phyloP scores from a whole-genome alignment of 768 basidiomycete species.

The Naematelia encephala region DNA sequence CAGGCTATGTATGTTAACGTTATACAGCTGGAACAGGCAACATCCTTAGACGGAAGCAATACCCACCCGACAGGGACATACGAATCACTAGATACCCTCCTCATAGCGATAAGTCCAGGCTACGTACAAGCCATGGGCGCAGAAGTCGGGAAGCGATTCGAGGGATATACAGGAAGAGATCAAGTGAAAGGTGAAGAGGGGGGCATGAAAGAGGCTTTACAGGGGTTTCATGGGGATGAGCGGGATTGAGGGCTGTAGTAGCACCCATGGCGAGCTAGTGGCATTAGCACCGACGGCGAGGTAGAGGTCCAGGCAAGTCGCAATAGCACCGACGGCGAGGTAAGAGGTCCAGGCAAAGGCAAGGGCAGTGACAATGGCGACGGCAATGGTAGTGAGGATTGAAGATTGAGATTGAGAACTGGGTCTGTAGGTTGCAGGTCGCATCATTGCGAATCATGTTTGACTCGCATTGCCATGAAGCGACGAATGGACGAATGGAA shows the following conservation, averaged over 20 bases:
- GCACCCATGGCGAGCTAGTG: background rate
- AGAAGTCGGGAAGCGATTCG: slow-evolving; percentile 33
- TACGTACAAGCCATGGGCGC: slow-evolving; percentile 36
- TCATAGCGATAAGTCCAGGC: slow-evolving; percentile 29
- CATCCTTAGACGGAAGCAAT: background rate
- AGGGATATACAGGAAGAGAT: background rate
- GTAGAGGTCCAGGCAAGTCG: background rate
- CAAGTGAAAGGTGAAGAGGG: background rate
- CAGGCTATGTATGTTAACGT: background rate
- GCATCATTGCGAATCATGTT: no score
- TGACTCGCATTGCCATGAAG: no score
- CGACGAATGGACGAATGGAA: no score
- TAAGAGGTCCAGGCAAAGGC: no score
- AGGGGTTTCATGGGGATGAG: background rate
- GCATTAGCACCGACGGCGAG: background rate
- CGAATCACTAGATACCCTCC: slow-evolving; percentile 32
- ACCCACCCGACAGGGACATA: slow-evolving; percentile 25
- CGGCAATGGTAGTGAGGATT: no score
- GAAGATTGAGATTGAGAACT: no score
- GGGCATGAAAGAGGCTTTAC: background rate
- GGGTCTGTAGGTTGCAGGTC: no score
- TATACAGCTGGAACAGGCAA: background rate
- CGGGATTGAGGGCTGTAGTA: background rate
- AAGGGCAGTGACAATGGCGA: no score
- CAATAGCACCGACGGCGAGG: no score